Conservation (phyloP, 1,284 basidiomycete genomes). For the Microbotryomycetes sp. region DNA sequence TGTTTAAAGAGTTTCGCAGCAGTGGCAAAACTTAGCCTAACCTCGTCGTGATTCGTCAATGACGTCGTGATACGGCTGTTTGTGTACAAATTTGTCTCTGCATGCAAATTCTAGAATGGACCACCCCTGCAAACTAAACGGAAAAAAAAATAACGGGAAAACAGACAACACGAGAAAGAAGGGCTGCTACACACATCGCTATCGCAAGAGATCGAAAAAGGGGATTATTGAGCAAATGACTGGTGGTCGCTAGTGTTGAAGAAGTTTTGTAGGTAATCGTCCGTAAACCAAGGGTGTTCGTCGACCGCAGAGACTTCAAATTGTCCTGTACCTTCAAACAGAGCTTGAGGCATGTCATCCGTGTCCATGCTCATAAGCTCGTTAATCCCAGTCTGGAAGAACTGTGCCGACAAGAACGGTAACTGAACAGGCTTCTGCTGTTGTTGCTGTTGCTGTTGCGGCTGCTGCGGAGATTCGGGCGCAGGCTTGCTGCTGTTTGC, state of each 20-base stretch:
- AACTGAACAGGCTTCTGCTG: too few species aligned
- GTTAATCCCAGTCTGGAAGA: too few species aligned
- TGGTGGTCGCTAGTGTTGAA: background rate
- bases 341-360: background rate
- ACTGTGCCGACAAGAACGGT: too few species aligned
- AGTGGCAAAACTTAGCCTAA: background rate
- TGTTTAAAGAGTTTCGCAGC: conserved; percentile 66
- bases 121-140: too few species aligned
- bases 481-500: too few species aligned
- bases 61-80: too few species aligned
- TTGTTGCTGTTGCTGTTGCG: too few species aligned
- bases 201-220: background rate
- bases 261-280: background rate
- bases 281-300: background rate
- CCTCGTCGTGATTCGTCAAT: too few species aligned
- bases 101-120: too few species aligned
- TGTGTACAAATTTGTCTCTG: too few species aligned
- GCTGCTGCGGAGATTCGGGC: too few species aligned
- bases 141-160: too few species aligned
- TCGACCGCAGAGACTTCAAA: background rate
- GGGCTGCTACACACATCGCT: background rate
- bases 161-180: background rate
- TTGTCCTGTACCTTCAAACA: background rate
- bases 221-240: background rate
- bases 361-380: background rate